These are phyloP conservation scores for Penicillium subrubescens DNA, from an alignment of 495 filamentous ascomycete species.

Conservation along the genomic window DNA sequence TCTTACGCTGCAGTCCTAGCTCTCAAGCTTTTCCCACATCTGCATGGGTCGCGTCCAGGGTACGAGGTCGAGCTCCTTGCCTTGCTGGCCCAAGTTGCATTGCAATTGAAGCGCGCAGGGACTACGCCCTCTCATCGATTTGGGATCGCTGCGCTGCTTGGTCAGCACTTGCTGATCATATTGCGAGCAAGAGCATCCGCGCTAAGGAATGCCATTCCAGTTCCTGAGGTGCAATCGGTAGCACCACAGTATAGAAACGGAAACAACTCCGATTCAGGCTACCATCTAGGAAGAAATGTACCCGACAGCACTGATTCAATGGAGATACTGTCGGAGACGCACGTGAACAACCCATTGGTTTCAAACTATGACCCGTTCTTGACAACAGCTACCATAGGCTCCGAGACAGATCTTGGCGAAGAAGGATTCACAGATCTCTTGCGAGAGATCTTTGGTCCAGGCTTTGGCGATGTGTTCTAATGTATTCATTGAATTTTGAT, in stretches of 20 bases:
- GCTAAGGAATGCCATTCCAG: background rate
- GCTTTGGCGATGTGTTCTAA: conserved; percentile 24
- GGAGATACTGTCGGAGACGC: background rate
- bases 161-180: conserved; percentile 28
- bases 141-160: conserved; percentile 32
- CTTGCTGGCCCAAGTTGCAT: conserved; percentile 23
- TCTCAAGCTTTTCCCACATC: conserved; percentile 23
- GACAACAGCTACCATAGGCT: conserved; percentile 11
- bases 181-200: conserved; percentile 15
- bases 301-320: background rate
- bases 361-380: conserved; percentile 23
- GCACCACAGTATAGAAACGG: background rate
- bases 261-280: background rate
- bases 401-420: conserved; percentile 12
- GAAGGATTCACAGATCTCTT: conserved; percentile 29
- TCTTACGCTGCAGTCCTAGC: conserved; percentile 29
- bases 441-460: conserved; percentile 27
- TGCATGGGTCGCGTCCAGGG: conserved; percentile 16
- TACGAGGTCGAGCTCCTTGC: conserved; percentile 28
- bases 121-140: conserved; percentile 29
- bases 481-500: background rate
- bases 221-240: background rate
- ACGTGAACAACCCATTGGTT: conserved; percentile 1
- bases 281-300: background rate
- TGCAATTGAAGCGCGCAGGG: conserved; percentile 28